These are phyloP conservation scores for Rasamsonia emersonii DNA, from an alignment of 2,329 filamentous ascomycete species.

Conservation along the genomic window DNA sequence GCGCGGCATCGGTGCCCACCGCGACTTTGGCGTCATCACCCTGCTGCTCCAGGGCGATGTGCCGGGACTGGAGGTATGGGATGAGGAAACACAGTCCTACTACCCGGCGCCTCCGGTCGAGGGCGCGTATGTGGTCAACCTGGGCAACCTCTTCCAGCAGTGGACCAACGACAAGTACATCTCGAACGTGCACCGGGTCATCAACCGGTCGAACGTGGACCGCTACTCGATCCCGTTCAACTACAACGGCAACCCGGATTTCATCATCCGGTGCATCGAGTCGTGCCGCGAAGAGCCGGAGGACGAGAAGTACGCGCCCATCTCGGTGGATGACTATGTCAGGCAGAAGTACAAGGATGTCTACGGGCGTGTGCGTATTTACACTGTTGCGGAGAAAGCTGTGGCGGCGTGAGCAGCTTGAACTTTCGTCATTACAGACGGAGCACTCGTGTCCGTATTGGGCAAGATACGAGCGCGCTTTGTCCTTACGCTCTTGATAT, in stretches of 20 bases:
- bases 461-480: too few species aligned
- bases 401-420: too few species aligned
- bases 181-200: constrained; percentile 35
- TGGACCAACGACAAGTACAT: constrained; percentile 36
- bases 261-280: constrained; percentile 34
- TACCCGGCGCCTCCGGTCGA: constrained; percentile 11
- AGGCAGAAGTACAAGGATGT: too few species aligned
- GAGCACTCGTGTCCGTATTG: too few species aligned
- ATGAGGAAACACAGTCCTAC: constrained; percentile 8
- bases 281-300: constrained; percentile 31
- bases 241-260: constrained; percentile 38
- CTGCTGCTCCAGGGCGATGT: constrained; percentile 35
- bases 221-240: constrained; percentile 37
- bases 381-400: too few species aligned
- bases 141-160: constrained; percentile 33
- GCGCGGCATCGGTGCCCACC: constrained; percentile 35
- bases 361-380: too few species aligned
- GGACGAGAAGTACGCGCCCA: constrained; percentile 31
- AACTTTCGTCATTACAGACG: too few species aligned
- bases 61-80: constrained; percentile 28
- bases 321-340: too few species aligned
- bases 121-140: constrained; percentile 24
- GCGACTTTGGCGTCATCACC: constrained; percentile 36
- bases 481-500: too few species aligned
- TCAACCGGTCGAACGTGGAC: constrained; percentile 31